Evolutionary conservation across 148 eudicot species (phyloP).

Genomic region (Talinum fruticosum): DNA sequence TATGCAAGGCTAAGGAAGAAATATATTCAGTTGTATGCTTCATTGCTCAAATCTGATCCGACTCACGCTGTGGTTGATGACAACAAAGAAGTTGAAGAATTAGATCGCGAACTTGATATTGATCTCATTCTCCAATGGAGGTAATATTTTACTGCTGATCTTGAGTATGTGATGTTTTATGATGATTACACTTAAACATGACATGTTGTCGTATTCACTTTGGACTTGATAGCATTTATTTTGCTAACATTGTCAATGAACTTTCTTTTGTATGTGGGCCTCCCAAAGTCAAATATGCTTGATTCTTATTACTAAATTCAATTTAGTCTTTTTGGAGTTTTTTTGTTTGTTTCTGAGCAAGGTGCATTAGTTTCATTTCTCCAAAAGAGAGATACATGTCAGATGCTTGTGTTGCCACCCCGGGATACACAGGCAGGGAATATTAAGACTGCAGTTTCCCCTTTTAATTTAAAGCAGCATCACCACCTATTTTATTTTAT

Average conservation of each 20-base stretch:
- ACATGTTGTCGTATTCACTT: neutral
- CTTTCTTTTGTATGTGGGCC: neutral
- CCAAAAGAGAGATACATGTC: too few relatives aligned
- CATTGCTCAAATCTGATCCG: slow-evolving; percentile 74
- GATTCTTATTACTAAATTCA: neutral
- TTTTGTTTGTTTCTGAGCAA: neutral
- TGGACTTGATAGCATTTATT: neutral
- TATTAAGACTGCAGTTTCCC: too few relatives aligned
- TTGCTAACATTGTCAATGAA: slow-evolving; percentile 1
- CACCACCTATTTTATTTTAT: too few relatives aligned
- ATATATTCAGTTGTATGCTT: slow-evolving; percentile 82
- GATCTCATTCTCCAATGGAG: slow-evolving; percentile 97
- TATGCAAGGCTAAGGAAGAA: slow-evolving; percentile 80
- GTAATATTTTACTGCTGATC: slow-evolving; percentile 31
- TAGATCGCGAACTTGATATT: slow-evolving; percentile 86
- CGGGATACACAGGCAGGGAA: too few relatives aligned
- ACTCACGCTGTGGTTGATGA: slow-evolving; percentile 61
- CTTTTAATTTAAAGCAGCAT: too few relatives aligned
- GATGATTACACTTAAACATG: neutral
- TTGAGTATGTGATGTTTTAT: slow-evolving; percentile 7
- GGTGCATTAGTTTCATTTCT: too few relatives aligned
- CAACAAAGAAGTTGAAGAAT: slow-evolving; percentile 70
- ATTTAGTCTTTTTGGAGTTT: neutral
- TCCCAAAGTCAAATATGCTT: neutral
- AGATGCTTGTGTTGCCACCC: too few relatives aligned